Conservation (phyloP, 2,329 filamentous ascomycete species). For the Colletotrichum sp. region DNA sequence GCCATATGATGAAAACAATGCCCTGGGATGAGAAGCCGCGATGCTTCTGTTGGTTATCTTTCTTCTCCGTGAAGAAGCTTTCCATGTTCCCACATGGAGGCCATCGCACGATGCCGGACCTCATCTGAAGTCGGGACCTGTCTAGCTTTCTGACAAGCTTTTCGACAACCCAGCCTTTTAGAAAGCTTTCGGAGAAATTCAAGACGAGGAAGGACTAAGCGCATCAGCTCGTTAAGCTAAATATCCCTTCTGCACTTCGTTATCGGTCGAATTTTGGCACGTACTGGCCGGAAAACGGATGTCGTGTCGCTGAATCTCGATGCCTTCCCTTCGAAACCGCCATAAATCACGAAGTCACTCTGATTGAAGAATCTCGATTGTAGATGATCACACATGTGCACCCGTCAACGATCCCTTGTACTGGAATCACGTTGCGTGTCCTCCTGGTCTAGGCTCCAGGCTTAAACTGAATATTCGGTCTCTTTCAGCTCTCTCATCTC, state of each 20-base stretch:
- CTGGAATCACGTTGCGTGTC: background rate
- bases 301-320: background rate
- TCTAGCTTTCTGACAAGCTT: background rate
- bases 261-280: background rate
- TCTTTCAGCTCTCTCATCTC: background rate
- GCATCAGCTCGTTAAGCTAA: background rate
- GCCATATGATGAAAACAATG: background rate
- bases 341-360: background rate
- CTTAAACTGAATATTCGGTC: background rate
- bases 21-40: background rate
- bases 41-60: background rate
- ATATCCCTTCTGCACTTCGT: background rate
- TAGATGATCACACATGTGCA: background rate
- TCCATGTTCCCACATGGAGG: background rate
- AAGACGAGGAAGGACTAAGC: background rate
- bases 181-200: background rate
- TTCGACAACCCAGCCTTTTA: background rate
- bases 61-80: background rate
- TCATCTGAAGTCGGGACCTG: background rate
- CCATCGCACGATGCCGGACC: background rate
- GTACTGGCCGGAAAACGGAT: background rate
- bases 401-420: background rate
- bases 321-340: background rate
- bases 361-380: background rate
- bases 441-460: background rate